Conservation (phyloP, 352 stramenopile genomes). For the Phytophthora sp. region DNA sequence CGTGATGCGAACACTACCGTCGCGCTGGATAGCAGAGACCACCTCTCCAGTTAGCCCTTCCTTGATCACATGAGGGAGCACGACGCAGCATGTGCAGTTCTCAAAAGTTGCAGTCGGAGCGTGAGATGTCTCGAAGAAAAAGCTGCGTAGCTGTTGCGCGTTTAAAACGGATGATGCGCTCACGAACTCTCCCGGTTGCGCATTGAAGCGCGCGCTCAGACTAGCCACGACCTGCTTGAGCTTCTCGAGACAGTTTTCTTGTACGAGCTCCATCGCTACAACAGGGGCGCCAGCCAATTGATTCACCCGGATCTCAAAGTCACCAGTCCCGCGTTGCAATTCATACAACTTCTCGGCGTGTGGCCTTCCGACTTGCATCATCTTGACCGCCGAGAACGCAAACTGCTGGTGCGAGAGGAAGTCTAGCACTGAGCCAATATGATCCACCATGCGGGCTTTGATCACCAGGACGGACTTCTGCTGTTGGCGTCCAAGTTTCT, state of each 20-base stretch:
- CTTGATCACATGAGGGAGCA: constrained; percentile 94
- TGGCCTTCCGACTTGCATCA: constrained; percentile 52
- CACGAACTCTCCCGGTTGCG: constrained; percentile 53
- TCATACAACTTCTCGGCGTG: constrained; percentile 68
- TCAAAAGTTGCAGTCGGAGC: constrained; percentile 76
- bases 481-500: constrained; percentile 67
- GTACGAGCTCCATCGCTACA: constrained; percentile 80
- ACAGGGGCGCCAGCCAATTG: constrained; percentile 47
- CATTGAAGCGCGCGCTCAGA: constrained; percentile 52
- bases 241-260: constrained; percentile 70
- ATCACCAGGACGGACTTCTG: constrained; percentile 79
- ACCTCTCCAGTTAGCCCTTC: constrained; percentile 81
- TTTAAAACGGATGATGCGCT: constrained; percentile 59
- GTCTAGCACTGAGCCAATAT: constrained; percentile 60
- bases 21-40: constrained; percentile 78
- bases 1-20: constrained; percentile 74
- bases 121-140: constrained; percentile 70
- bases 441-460: constrained; percentile 54
- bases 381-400: constrained; percentile 80
- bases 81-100: constrained; percentile 92
- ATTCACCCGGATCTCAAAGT: constrained; percentile 46
- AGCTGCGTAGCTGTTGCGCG: constrained; percentile 58
- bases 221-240: constrained; percentile 59
- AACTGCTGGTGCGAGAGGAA: constrained; percentile 76
- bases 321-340: constrained; percentile 39